Base-by-base conservation (phyloP, 1,284 basidiomycete species). In the Gymnopus androsaceus region DNA sequence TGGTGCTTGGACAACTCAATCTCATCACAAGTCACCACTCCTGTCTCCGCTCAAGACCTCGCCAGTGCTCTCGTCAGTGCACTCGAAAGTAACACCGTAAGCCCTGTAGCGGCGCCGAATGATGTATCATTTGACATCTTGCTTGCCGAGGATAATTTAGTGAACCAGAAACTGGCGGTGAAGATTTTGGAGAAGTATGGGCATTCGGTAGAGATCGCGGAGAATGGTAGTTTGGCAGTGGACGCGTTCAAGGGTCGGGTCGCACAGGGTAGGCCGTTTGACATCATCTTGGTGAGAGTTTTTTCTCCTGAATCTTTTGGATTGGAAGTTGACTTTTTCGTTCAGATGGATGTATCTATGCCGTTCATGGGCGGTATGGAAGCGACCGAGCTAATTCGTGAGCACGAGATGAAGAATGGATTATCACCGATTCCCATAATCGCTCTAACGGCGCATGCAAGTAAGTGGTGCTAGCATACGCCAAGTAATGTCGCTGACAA, bases 111-210 rank as follows among this genome's bases (percentile, higher is more conserved):
- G 46, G 86, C 79, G 54, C 88, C 84, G 30, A 92, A 90, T 69
- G 93, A 98, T 64, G 83, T 93, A 17, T 83, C 88, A 5, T 95
- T 94, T 72, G 93, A 93, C 70, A 96, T 98, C 61, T 80, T 99
- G n/a, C 83, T 99, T 6, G 96, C 96, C 0, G 96, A 99, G 71
- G 97, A 99, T 72, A 99, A 99, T 67, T 77, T 96, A 62, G 96
- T 99, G 60, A 99, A 99, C 75, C 96, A 99, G 77, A 94, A 95
- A 70, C 75, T 99, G 5, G 97, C 97, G 0, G 91, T 97, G 64
- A 98, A 98, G 80, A 94, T 99, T 62, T 77, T 99, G 33, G 95
- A 98, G 75, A 96, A 95, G 69, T 95, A 95, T 53, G 96, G 96
- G 0, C 97, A 99, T 71, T 85, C 87, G 40, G 94, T 98, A 31